These are phyloP conservation scores for Lagenidium giganteum DNA, from an alignment of 352 stramenopile species.

Conservation along the genomic window DNA sequence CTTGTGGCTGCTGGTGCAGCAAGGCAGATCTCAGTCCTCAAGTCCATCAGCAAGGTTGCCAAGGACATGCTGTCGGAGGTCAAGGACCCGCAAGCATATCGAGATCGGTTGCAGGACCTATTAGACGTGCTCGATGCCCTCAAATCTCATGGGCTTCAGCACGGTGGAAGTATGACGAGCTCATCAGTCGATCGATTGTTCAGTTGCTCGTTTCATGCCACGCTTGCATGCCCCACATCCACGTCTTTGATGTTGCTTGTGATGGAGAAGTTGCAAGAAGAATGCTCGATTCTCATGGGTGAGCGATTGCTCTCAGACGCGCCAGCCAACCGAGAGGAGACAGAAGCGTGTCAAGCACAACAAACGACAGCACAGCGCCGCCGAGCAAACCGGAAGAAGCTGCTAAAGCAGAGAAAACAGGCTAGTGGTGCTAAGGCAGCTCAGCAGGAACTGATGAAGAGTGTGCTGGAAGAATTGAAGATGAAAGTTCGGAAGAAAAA, in stretches of 20 bases:
- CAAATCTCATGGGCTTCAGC: too few species aligned
- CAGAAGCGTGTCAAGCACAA: not conserved
- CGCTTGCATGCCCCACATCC: too few species aligned
- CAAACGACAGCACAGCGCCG: slow-evolving; percentile 33
- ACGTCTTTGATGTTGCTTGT: slow-evolving; percentile 71
- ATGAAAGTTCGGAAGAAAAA: slow-evolving; percentile 22
- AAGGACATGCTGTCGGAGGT: too few species aligned
- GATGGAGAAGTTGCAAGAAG: slow-evolving; percentile 65
- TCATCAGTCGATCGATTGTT: slow-evolving; percentile 32
- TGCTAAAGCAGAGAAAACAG: slow-evolving; percentile 53
- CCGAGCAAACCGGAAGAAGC: slow-evolving; percentile 59
- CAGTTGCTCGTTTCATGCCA: slow-evolving; percentile 34
- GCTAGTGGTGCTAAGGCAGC: slow-evolving; percentile 24
- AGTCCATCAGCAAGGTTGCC: too few species aligned
- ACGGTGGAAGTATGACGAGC: not conserved
- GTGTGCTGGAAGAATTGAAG: slow-evolving; percentile 37
- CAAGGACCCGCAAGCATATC: too few species aligned
- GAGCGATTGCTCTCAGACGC: slow-evolving; percentile 45
- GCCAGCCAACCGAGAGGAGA: not conserved
- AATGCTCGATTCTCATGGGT: slow-evolving; percentile 61
- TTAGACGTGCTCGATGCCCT: too few species aligned
- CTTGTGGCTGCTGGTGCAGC: too few species aligned
- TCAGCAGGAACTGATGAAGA: slow-evolving; percentile 35
- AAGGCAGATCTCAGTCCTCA: too few species aligned
- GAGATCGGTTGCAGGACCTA: too few species aligned